Evolutionary conservation across 78 protist genomes (phyloP).

Genomic region (Guillardia theta): DNA sequence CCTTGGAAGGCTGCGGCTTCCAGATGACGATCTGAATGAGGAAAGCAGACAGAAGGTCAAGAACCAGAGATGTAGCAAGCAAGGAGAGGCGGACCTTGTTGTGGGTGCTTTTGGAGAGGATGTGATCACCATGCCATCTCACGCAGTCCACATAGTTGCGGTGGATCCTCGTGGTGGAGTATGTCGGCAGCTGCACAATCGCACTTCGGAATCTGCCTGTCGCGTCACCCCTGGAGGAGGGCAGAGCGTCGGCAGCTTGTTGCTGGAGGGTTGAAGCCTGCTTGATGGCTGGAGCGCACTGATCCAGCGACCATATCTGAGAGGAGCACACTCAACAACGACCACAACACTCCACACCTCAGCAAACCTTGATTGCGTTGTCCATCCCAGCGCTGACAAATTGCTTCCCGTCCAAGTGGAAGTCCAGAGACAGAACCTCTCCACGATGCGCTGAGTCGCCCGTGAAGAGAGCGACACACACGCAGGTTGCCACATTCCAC

Average conservation of each 20-base stretch:
- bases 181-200: not conserved
- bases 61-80: not conserved
- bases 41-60: not conserved
- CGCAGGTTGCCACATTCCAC: not conserved
- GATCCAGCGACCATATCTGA: not conserved
- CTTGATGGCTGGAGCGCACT: not conserved
- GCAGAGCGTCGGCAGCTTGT: no score
- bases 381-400: conserved; percentile 34
- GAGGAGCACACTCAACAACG: not conserved
- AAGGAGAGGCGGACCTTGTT: conserved; percentile 1
- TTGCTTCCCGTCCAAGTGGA: conserved; percentile 27
- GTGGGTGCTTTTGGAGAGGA: not conserved
- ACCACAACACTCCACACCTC: not conserved
- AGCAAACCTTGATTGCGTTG: not conserved
- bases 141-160: conserved; percentile 33
- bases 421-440: conserved; percentile 31
- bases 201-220: not conserved
- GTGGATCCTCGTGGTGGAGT: not conserved
- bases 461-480: conserved; percentile 17
- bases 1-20: not conserved
- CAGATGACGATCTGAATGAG: not conserved
- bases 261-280: not conserved
- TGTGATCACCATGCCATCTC: conserved; percentile 1
- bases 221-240: no score
- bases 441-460: conserved; percentile 3